phyloP scores from a whole-genome alignment of 805 yeast genomes.

The Hanseniaspora vineae region DNA sequence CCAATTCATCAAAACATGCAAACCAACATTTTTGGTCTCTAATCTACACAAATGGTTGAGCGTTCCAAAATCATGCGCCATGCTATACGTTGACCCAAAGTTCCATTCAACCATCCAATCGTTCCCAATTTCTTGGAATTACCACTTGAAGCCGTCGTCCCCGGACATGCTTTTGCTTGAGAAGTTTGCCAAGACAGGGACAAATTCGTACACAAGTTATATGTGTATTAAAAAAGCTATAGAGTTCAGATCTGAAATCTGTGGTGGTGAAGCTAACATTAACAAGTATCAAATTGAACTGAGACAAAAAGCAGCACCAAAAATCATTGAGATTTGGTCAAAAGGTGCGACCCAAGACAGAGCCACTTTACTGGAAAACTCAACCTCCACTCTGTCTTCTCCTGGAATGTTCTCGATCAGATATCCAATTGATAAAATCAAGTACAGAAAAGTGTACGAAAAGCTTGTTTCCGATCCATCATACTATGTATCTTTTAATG shows the following conservation, averaged over 20 bases:
- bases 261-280: conserved; percentile 45
- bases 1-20: conserved; percentile 25
- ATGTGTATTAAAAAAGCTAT: conserved; percentile 34
- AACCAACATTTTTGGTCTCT: conserved; percentile 49
- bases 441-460: conserved; percentile 9
- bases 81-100: conserved; percentile 41
- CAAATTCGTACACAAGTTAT: conserved; percentile 33
- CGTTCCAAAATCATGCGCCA: conserved; percentile 45
- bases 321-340: conserved; percentile 13
- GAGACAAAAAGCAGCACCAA: conserved; percentile 32
- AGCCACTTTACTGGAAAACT: conserved; percentile 19
- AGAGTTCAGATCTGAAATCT: conserved; percentile 34
- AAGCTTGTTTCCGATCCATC: conserved; percentile 9
- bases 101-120: conserved; percentile 41
- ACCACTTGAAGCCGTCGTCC: conserved; percentile 6
- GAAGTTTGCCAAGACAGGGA: conserved; percentile 40
- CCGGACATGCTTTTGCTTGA: conserved; percentile 11
- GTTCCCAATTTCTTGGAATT: conserved; percentile 41
- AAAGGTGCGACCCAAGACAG: conserved; percentile 23
- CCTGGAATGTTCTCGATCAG: conserved; percentile 22
- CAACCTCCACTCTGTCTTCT: conserved; percentile 7
- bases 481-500: conserved; percentile 9
- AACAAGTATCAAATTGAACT: conserved; percentile 33
- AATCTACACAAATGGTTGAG: conserved; percentile 63
- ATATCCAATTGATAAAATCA: conserved; percentile 32